These are phyloP conservation scores for Fusarium sp. DNA, from an alignment of 2,329 filamentous ascomycete genomes.

Conservation along the genomic window DNA sequence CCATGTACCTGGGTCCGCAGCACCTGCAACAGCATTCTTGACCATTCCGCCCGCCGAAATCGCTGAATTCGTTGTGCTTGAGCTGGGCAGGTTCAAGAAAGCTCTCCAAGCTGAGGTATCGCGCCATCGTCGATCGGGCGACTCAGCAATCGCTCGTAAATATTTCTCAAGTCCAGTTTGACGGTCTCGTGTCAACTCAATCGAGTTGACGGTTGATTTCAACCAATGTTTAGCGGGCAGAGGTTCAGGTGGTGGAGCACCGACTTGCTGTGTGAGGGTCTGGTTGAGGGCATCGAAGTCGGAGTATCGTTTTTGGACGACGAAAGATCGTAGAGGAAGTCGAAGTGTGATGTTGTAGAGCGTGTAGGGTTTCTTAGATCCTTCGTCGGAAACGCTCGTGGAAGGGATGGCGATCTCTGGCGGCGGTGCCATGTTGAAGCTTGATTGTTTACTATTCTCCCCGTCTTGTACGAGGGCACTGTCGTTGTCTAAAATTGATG, in stretches of 20 bases:
- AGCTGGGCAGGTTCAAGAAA: slow-evolving; percentile 79
- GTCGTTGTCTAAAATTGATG: background rate
- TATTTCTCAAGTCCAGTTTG: slow-evolving; percentile 79
- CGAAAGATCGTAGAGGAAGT: slow-evolving; percentile 81
- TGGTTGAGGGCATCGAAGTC: slow-evolving; percentile 80
- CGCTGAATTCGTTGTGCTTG: slow-evolving; percentile 64
- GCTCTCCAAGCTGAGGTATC: slow-evolving; percentile 79
- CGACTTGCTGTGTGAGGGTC: slow-evolving; percentile 72
- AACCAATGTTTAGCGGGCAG: slow-evolving; percentile 85
- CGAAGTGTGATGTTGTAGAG: slow-evolving; percentile 85
- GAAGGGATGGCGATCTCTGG: slow-evolving; percentile 78
- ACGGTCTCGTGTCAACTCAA: slow-evolving; percentile 80
- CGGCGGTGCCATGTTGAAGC: slow-evolving; percentile 71
- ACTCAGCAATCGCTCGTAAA: slow-evolving; percentile 78
- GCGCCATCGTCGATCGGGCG: slow-evolving; percentile 83
- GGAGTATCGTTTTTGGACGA: slow-evolving; percentile 85
- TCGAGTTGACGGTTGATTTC: slow-evolving; percentile 77
- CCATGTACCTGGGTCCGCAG: slow-evolving; percentile 78
- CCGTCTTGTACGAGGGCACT: background rate
- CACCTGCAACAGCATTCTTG: slow-evolving; percentile 57
- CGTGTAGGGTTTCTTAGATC: slow-evolving; percentile 76
- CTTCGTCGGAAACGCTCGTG: slow-evolving; percentile 70
- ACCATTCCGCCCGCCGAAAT: slow-evolving; percentile 63
- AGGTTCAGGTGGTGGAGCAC: slow-evolving; percentile 74
- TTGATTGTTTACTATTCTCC: slow-evolving; percentile 16